Evolutionary conservation across 768 basidiomycete genomes (phyloP).

Genomic region (Clitopilus hobsonii): DNA sequence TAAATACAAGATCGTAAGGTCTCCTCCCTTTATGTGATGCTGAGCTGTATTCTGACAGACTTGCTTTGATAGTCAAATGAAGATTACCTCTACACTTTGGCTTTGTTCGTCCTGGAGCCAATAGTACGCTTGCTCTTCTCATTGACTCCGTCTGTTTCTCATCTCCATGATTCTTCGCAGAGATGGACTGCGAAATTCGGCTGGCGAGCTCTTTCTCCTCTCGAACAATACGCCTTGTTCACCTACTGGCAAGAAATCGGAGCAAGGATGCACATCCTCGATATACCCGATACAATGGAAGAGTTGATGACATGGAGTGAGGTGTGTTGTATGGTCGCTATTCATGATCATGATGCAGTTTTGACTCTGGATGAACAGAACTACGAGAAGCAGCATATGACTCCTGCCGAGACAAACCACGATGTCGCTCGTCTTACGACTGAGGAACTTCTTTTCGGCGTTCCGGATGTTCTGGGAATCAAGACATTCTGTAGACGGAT

Average conservation of each 20-base stretch:
- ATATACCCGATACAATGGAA: constrained; percentile 37
- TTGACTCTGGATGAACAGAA: constrained; percentile 38
- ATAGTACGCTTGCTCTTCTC: constrained; percentile 21
- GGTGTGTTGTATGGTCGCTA: constrained; percentile 39
- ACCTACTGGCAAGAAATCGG: constrained; percentile 44
- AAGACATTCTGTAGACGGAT: constrained; percentile 28
- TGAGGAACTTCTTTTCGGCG: constrained; percentile 33
- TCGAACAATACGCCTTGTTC: constrained; percentile 38
- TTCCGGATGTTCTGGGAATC: constrained; percentile 33
- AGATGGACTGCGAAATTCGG: constrained; percentile 35
- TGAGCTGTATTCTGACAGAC: too few species aligned
- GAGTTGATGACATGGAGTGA: constrained; percentile 33
- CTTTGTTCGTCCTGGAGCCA: constrained; percentile 33
- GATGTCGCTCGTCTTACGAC: constrained; percentile 34
- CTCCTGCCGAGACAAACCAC: constrained; percentile 35
- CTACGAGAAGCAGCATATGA: constrained; percentile 38
- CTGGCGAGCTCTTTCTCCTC: constrained; percentile 38
- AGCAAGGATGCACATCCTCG: constrained; percentile 38
- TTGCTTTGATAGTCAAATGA: constrained; percentile 30
- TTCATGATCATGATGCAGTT: constrained; percentile 31
- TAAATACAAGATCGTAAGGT: constrained; percentile 33
- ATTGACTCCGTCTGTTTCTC: background rate
- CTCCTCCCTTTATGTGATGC: constrained; percentile 5
- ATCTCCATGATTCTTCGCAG: constrained; percentile 14
- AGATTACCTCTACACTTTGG: constrained; percentile 37